Base-by-base conservation (phyloP, 2,329 filamentous ascomycete genomes). In the Phialophora expanda region DNA sequence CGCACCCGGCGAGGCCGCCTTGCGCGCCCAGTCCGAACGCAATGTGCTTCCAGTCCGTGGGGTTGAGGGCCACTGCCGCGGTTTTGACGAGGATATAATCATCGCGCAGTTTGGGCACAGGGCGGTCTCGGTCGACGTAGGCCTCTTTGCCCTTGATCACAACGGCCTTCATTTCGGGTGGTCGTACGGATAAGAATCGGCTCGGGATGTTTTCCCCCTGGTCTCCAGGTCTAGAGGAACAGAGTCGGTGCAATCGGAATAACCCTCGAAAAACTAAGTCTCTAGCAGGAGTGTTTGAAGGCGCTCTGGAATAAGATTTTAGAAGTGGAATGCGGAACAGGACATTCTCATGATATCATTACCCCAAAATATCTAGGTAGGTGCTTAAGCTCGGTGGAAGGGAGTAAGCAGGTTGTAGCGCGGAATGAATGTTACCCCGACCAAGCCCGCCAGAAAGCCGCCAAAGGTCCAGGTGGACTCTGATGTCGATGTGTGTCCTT, bases 1-100 rank as follows among this genome's bases (percentile, higher is more conserved):
- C 76, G 57, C 73, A 77, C 1, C 75, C 76, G 0, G 75, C 64
- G 0, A 75, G 83, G 48, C 78, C 79, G 4, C 81, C 81, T 0
- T 76, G 71, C 0, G 73, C 73, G 5, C 63, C 60, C 5, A 68
- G 12, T 1, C 64, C 62, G n/a, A 30, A 62, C 1, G 76, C 75
- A 46, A 84, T 72, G 66, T 82, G 79, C 69, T 85, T 85, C 83
- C 83, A 86, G 72, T 87, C 85, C 0, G 83, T 84, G 1, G 85
- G 85, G 71, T 87, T 87, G 55, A 71, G 65, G 6, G 69, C 68
- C 11, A 66, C 62, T 14, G 68, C 66, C 22, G 50, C 59, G 14
- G 64, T 64, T 24, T 69, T 69, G 62, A 69, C 58, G 12, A 86
- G 79, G 24, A 86, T 76, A 69, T 84, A 86, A 66, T 80, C 72